phyloP scores from a whole-genome alignment of 108 stramenopile genomes.

The Asterionellopsis glacialis region DNA sequence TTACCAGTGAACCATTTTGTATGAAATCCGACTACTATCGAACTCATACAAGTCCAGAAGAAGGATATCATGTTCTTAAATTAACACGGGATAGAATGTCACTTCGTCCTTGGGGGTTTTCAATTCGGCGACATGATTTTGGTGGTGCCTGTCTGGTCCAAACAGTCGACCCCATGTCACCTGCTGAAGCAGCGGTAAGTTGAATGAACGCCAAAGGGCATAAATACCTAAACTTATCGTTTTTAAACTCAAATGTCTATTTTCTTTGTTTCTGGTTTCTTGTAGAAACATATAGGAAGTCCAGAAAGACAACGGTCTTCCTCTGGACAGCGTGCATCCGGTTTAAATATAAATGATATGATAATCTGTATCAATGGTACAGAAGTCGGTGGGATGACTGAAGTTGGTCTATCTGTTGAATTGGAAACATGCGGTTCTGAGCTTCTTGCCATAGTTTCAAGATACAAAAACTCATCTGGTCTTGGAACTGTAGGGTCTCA shows the following conservation, averaged over 20 bases:
- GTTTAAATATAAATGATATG: constrained; percentile 54
- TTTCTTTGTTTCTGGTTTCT: background rate
- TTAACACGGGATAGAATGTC: constrained; percentile 50
- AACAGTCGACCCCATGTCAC: constrained; percentile 48
- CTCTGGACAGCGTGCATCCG: constrained; percentile 15
- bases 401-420: constrained; percentile 50
- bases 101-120: constrained; percentile 65
- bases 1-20: constrained; percentile 44
- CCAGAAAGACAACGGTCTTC: background rate
- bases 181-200: constrained; percentile 70
- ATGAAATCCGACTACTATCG: constrained; percentile 40
- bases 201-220: background rate
- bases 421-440: constrained; percentile 35
- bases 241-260: background rate
- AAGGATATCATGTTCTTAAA: constrained; percentile 46
- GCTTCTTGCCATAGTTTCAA: constrained; percentile 28
- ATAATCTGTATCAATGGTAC: constrained; percentile 65
- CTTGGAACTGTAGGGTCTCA: background rate
- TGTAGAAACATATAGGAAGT: constrained; percentile 32
- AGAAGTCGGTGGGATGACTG: constrained; percentile 61
- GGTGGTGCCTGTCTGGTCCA: constrained; percentile 77
- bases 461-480: constrained; percentile 23
- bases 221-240: background rate
- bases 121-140: constrained; percentile 54
- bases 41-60: constrained; percentile 55